These are phyloP conservation scores for Avena insularis DNA, from an alignment of 176 grass and related monocot species.

Conservation along the genomic window DNA sequence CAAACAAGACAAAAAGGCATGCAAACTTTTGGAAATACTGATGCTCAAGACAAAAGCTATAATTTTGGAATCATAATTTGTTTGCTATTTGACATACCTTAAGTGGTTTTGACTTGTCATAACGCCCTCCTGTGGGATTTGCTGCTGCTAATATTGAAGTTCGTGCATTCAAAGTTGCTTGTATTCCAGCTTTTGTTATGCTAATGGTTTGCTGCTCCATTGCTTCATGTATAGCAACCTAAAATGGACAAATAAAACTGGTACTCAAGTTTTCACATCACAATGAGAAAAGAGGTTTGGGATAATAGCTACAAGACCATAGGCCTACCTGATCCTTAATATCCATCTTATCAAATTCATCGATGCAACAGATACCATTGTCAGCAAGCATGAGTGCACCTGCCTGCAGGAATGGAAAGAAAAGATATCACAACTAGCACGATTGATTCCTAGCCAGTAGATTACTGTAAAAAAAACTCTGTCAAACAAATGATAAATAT, in stretches of 20 bases:
- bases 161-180: constrained; percentile 93
- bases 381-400: constrained; percentile 99
- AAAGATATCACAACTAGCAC: constrained; percentile 31
- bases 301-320: background rate
- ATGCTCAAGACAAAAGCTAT: too few relatives aligned
- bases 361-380: constrained; percentile 96
- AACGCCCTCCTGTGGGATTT: constrained; percentile 93
- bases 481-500: constrained; percentile 12
- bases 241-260: constrained; percentile 42
- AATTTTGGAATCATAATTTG: background rate
- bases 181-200: constrained; percentile 99
- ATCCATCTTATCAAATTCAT: constrained; percentile 99
- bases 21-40: background rate
- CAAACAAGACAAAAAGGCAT: constrained; percentile 5
- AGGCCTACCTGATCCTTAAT: constrained; percentile 83
- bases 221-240: constrained; percentile 99
- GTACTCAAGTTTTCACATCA: constrained; percentile 34
- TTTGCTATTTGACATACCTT: constrained; percentile 56
- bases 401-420: constrained; percentile 63
- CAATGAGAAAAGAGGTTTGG: background rate
- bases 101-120: constrained; percentile 95
- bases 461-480: constrained; percentile 11
- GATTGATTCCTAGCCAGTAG: background rate
- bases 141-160: constrained; percentile 98
- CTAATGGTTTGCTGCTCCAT: constrained; percentile 99